A percentile compares a stretch with the other conserved stretches of the same genome.
Conservation (phyloP, 371 early-diverging fungal species). For the Zychaea mexicana region DNA sequence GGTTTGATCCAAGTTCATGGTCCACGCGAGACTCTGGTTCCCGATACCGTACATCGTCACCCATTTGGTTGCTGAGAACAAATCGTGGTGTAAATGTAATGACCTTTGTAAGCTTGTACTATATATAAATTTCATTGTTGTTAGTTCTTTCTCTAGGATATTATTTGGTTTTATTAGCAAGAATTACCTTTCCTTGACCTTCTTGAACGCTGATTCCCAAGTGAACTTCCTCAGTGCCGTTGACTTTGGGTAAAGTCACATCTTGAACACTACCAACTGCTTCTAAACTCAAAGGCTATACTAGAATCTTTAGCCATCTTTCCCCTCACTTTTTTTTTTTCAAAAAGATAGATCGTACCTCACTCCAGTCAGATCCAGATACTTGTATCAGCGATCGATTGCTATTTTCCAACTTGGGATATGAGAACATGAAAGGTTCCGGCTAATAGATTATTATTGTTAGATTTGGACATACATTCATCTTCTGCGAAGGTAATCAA, state of each 20-base stretch:
- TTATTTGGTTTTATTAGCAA: not conserved
- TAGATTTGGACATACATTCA: not conserved
- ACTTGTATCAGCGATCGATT: constrained; percentile 84
- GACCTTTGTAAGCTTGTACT: constrained; percentile 76
- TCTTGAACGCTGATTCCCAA: constrained; percentile 87
- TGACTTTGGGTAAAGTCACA: constrained; percentile 65
- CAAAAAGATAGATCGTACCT: constrained; percentile 18
- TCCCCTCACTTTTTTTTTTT: constrained; percentile 7
- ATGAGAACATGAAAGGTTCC: constrained; percentile 93
- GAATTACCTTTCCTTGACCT: constrained; percentile 64
- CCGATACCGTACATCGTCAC: constrained; percentile 74
- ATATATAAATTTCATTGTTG: not conserved
- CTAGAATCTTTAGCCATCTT: not conserved
- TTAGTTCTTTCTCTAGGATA: not conserved
- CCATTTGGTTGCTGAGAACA: constrained; percentile 82
- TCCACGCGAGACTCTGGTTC: constrained; percentile 65
- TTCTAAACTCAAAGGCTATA: constrained; percentile 89
- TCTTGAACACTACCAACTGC: constrained; percentile 90
- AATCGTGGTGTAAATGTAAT: constrained; percentile 93
- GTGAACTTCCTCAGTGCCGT: constrained; percentile 66
- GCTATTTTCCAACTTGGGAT: constrained; percentile 78
- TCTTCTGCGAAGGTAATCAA: too few relatives aligned
- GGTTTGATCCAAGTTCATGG: constrained; percentile 54
- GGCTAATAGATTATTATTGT: constrained; percentile 30
- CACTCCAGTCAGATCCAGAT: constrained; percentile 87